These are phyloP conservation scores for Flueggea neowawraea DNA, from an alignment of 441 rosid species.

Conservation along the genomic window DNA sequence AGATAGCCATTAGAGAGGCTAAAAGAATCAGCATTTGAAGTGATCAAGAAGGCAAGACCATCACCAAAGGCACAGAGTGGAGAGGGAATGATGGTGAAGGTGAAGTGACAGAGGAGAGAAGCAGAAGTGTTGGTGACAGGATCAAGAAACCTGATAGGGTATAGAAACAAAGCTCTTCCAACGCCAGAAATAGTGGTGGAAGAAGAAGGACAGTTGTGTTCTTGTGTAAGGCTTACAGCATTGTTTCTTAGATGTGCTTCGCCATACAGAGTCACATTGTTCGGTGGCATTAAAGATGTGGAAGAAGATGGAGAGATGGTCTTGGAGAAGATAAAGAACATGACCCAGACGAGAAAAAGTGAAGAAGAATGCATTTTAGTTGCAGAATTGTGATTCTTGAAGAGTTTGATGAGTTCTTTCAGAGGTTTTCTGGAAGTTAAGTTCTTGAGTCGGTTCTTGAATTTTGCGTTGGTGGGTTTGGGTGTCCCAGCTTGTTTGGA, in stretches of 20 bases:
- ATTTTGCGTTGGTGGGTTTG: no score
- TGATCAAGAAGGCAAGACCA: slow-evolving; percentile 76
- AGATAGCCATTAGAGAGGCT: slow-evolving; percentile 57
- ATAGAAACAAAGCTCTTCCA: slow-evolving; percentile 60
- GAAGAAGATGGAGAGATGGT: slow-evolving; percentile 34
- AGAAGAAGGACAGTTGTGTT: slow-evolving; percentile 34
- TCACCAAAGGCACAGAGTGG: slow-evolving; percentile 67
- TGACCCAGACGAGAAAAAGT: slow-evolving; percentile 28
- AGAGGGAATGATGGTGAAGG: slow-evolving; percentile 57
- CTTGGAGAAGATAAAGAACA: slow-evolving; percentile 25
- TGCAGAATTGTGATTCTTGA: no score
- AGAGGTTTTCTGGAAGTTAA: no score
- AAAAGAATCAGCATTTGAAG: slow-evolving; percentile 68
- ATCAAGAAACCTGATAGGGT: slow-evolving; percentile 63
- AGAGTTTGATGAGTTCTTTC: no score
- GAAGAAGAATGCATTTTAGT: slow-evolving; percentile 18
- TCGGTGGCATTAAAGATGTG: slow-evolving; percentile 24
- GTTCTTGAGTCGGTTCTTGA: no score
- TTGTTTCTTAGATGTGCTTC: slow-evolving; percentile 49
- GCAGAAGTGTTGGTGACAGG: slow-evolving; percentile 40
- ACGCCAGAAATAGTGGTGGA: slow-evolving; percentile 31
- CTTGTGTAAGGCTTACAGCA: slow-evolving; percentile 66
- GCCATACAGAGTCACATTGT: slow-evolving; percentile 65
- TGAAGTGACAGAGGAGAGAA: slow-evolving; percentile 67
- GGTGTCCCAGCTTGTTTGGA: no score